Evolutionary conservation across 1,139 yeast genomes (phyloP), one percentile per base, ranked within the genome.

Genomic region (Taphrina confusa): DNA sequence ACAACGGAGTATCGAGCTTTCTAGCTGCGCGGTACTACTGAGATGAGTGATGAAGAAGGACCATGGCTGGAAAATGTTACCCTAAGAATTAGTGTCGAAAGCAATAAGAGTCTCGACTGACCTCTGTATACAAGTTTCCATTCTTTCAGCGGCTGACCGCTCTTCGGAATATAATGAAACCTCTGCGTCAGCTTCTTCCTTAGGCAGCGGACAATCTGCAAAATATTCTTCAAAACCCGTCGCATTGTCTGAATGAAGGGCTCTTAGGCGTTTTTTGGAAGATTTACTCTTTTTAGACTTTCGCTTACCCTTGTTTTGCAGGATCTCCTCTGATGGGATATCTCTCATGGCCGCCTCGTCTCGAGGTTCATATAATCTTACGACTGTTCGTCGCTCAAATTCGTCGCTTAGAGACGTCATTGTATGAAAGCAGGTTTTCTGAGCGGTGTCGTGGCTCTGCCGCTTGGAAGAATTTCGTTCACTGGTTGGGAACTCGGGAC

Each of bases 71-170:
- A 11, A 40, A 42, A 47, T 20, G 34, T 42, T 47, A 22, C 14
- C 16, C 9, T 11, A n/a, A n/a, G 9, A n/a, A 11, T 8, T 34
- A 20, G 16, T 9, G 39, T n/a, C n/a, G 18, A 34, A 12, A 20
- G 18, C 12, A 16, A 6, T 37, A 4, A 11, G 25, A 8, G 18
- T 5, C 25, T 25, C 25, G 18, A 4, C 8, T 18, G 18, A 28
- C 57, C 51, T 22, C 20, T 54, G 58, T 23, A 33, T 20, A 44
- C 60, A 34, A 12, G 5, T n/a, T 27, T 56, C 52, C 42, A 56
- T 28, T 8, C 60, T 30, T 11, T 37, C 44, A n/a, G 45, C n/a
- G 6, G 44, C 25, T 11, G 60, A 46, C n/a, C 25, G 36, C 11
- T 46, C 54, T 22, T 14, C 3, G 5, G 40, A 18, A 23, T 56